Conservation (phyloP, 2,329 filamentous ascomycete species). For the Trichoderma endophyticum region DNA sequence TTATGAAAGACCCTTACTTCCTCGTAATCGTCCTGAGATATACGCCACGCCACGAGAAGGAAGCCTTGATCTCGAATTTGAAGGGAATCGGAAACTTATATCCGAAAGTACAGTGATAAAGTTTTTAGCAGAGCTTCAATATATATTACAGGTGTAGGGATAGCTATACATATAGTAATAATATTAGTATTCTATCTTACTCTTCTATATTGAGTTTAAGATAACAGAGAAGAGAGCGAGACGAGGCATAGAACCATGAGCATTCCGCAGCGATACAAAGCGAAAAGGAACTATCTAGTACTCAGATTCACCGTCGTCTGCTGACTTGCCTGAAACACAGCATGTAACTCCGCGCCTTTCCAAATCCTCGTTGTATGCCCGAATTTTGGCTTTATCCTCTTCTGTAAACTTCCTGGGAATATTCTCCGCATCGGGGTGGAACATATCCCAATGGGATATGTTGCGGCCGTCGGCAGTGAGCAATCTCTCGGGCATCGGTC, state of each 20-base stretch:
- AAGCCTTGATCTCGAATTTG: conserved; percentile 9
- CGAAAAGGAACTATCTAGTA: no score
- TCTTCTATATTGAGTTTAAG: no score
- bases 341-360: not conserved
- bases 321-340: not conserved
- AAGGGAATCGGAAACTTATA: conserved; percentile 7
- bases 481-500: not conserved
- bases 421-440: not conserved
- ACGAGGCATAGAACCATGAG: no score
- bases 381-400: not conserved
- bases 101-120: not conserved
- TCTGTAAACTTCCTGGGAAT: not conserved
- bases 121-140: not conserved
- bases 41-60: conserved; percentile 6
- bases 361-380: not conserved
- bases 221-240: no score
- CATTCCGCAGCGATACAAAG: no score
- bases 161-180: not conserved
- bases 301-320: not conserved
- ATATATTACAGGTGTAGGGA: not conserved
- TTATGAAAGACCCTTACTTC: not conserved
- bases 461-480: not conserved
- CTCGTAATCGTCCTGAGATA: conserved; percentile 5
- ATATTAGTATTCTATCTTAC: no score
- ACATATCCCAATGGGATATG: not conserved